These are phyloP conservation scores for Sporothrix sp. DNA, from an alignment of 2,329 filamentous ascomycete species.

Conservation along the genomic window DNA sequence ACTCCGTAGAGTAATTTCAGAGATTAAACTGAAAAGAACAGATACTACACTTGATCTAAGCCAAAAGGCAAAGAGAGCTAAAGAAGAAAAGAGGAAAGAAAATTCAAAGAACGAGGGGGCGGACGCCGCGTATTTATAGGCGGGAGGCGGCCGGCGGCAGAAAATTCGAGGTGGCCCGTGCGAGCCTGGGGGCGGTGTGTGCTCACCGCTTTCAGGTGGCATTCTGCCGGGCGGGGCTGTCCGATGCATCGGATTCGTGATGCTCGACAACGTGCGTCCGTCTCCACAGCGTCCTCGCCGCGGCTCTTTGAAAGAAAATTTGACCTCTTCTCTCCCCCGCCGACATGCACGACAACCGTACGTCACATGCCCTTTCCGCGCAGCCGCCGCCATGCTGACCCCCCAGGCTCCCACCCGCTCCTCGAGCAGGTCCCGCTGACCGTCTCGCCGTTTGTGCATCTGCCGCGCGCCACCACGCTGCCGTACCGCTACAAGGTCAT, in stretches of 20 bases:
- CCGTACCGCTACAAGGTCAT: constrained; percentile 93
- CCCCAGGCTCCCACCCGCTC: constrained; percentile 68
- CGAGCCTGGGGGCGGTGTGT: constrained; percentile 7
- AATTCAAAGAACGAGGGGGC: constrained; percentile 13
- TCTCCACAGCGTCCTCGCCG: too few relatives aligned
- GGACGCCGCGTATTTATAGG: constrained; percentile 12
- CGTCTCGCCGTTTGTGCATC: constrained; percentile 85
- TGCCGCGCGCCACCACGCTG: constrained; percentile 81
- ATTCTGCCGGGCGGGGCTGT: constrained; percentile 2
- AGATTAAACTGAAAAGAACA: constrained; percentile 97
- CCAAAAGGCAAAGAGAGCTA: constrained; percentile 50
- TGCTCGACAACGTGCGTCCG: too few relatives aligned
- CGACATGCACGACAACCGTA: constrained; percentile 17
- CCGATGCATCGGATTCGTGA: too few relatives aligned
- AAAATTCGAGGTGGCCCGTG: constrained; percentile 21
- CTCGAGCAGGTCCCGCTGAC: constrained; percentile 88
- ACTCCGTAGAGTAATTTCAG: constrained; percentile 69
- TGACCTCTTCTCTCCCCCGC: too few relatives aligned
- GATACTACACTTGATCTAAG: constrained; percentile 94
- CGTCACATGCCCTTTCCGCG: too few relatives aligned
- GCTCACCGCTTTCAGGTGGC: constrained; percentile 2
- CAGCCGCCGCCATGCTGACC: too few relatives aligned
- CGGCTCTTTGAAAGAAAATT: too few relatives aligned
- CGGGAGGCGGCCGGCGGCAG: background rate
- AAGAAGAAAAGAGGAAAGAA: constrained; percentile 41